phyloP scores from a whole-genome alignment of 768 basidiomycete genomes.

The Hemileccinum impolitum region DNA sequence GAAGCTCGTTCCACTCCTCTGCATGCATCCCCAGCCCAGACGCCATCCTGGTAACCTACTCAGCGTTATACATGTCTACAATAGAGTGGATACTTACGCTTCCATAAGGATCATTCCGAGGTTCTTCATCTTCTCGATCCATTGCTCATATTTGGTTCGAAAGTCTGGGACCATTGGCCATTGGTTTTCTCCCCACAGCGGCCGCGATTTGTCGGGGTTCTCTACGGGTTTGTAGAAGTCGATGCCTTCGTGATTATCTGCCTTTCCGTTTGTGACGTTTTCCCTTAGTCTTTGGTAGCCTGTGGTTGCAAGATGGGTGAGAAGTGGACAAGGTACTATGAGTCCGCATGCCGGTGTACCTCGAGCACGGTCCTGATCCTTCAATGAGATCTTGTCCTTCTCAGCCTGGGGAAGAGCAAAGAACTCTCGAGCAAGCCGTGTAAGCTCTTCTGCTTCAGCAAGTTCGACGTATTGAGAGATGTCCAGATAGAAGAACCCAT shows the following conservation, averaged over 20 bases:
- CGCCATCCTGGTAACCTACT: conserved; percentile 58
- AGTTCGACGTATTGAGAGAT: conserved; percentile 55
- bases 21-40: conserved; percentile 69
- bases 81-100: conserved; percentile 50
- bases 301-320: conserved; percentile 26
- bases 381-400: conserved; percentile 72
- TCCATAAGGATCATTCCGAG: conserved; percentile 83
- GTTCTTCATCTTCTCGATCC: conserved; percentile 83
- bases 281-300: conserved; percentile 80
- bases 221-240: conserved; percentile 79
- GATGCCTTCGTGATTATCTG: conserved; percentile 81
- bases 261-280: conserved; percentile 82
- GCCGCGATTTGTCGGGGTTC: conserved; percentile 63
- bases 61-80: neutral
- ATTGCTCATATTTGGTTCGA: conserved; percentile 59
- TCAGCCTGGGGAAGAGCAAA: conserved; percentile 70
- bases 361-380: conserved; percentile 68
- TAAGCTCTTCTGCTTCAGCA: conserved; percentile 62
- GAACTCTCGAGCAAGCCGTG: conserved; percentile 65
- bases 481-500: conserved; percentile 89
- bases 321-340: neutral
- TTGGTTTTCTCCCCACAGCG: conserved; percentile 83
- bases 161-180: conserved; percentile 69
- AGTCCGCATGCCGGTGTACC: conserved; percentile 43
- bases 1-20: conserved; percentile 68